These are phyloP conservation scores for Mortierella sp. DNA, from an alignment of 371 early-diverging fungal genomes.

Conservation along the genomic window DNA sequence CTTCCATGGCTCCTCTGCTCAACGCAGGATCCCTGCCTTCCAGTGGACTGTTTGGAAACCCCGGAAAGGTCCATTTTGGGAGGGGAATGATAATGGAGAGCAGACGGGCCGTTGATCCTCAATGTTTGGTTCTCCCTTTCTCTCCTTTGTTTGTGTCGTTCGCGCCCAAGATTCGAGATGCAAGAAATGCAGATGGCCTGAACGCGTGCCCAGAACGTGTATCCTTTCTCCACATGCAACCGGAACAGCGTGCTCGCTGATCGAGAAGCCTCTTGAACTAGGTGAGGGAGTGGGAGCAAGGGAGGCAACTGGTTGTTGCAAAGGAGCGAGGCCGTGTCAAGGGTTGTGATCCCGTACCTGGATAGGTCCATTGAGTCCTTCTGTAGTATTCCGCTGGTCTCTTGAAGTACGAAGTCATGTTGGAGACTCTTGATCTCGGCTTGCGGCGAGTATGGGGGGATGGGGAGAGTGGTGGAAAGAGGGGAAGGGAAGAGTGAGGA, in stretches of 20 bases:
- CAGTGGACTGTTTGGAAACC: too few species aligned
- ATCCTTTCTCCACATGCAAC: background rate
- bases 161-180: too few species aligned
- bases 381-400: slow-evolving; percentile 44
- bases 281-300: too few species aligned
- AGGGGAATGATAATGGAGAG: too few species aligned
- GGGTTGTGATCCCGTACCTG: slow-evolving; percentile 48
- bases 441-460: slow-evolving; percentile 1
- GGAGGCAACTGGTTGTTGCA: background rate
- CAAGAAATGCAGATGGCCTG: too few species aligned
- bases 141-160: background rate
- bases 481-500: background rate
- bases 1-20: too few species aligned
- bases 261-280: too few species aligned
- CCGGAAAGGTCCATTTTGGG: too few species aligned
- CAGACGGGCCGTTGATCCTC: too few species aligned
- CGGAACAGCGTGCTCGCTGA: background rate
- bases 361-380: slow-evolving; percentile 49
- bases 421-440: slow-evolving; percentile 1
- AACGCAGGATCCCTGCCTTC: too few species aligned
- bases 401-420: slow-evolving; percentile 39
- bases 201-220: too few species aligned
- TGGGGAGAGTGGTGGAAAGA: background rate
- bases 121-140: background rate
- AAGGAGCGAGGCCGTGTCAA: background rate